phyloP scores from a whole-genome alignment of 2,329 filamentous ascomycete genomes.

The Zymoseptoria brevis region DNA sequence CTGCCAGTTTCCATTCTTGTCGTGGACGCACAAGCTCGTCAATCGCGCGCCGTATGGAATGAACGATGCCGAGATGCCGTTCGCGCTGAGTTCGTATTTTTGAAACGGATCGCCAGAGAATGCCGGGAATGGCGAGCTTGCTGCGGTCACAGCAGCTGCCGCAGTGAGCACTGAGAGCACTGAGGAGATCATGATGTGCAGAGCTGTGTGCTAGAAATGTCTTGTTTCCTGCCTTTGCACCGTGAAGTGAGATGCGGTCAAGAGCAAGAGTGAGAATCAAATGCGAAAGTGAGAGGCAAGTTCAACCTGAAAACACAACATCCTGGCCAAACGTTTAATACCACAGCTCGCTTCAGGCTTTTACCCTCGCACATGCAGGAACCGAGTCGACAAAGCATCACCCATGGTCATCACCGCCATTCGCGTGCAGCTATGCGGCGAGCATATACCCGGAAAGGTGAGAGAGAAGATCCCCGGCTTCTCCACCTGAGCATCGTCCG shows the following conservation, averaged over 20 bases:
- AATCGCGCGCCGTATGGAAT: constrained; percentile 21
- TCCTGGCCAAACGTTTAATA: not conserved
- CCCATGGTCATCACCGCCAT: not conserved
- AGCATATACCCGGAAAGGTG: not conserved
- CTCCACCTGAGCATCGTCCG: not conserved
- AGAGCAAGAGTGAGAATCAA: not conserved
- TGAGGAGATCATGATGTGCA: constrained; percentile 10
- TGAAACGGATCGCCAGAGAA: constrained; percentile 19
- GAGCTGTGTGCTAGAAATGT: constrained; percentile 17
- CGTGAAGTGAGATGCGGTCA: not conserved
- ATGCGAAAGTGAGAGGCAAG: not conserved
- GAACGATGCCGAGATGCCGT: constrained; percentile 19
- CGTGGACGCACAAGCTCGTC: constrained; percentile 19
- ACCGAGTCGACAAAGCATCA: not conserved
- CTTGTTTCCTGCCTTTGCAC: not conserved
- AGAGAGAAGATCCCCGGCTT: not conserved
- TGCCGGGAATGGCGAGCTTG: constrained; percentile 15
- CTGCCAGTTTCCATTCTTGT: constrained; percentile 31
- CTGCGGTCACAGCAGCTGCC: constrained; percentile 14
- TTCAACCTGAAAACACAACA: not conserved
- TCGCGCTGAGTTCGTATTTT: constrained; percentile 14
- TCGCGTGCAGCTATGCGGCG: not conserved
- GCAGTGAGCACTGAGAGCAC: constrained; percentile 17
- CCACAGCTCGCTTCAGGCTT: not conserved
- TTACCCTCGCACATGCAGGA: not conserved